A percentile compares a stretch with the other conserved stretches of the same genome.
These are phyloP conservation scores for Sphaceloma murrayae DNA, from an alignment of 2,329 filamentous ascomycete species.

Conservation along the genomic window DNA sequence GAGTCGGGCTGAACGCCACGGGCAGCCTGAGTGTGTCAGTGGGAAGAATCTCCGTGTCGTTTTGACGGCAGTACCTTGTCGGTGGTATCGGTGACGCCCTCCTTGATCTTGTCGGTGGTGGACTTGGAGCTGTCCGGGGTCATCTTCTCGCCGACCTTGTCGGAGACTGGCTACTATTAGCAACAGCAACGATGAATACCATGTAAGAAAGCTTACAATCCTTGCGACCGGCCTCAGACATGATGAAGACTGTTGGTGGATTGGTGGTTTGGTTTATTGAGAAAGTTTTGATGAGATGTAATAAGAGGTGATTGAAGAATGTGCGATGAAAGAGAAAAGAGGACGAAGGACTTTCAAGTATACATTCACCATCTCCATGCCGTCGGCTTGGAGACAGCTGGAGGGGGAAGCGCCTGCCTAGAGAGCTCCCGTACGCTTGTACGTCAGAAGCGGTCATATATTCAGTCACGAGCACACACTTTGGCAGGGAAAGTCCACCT, in stretches of 20 bases:
- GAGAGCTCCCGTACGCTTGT: conserved; percentile 1
- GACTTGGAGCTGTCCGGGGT: conserved; percentile 54
- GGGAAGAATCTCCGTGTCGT: neutral
- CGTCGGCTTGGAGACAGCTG: neutral
- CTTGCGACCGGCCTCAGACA: conserved; percentile 55
- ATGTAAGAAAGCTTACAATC: conserved; percentile 34
- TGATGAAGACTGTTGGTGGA: conserved; percentile 34
- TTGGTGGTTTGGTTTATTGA: conserved; percentile 23
- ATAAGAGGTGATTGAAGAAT: conserved; percentile 19
- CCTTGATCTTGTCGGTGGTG: conserved; percentile 49
- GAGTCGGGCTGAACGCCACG: conserved; percentile 34
- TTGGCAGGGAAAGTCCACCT: neutral
- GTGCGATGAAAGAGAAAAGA: conserved; percentile 18
- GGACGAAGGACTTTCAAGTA: conserved; percentile 4
- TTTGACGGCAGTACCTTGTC: conserved; percentile 41
- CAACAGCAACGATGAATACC: conserved; percentile 9
- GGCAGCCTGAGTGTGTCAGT: conserved; percentile 11
- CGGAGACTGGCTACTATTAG: conserved; percentile 20
- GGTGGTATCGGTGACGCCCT: conserved; percentile 45
- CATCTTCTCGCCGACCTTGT: conserved; percentile 47
- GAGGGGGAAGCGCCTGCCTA: neutral
- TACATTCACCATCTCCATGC: neutral
- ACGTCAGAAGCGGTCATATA: conserved; percentile 12
- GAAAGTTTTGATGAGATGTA: conserved; percentile 19
- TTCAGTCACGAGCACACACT: neutral